Evolutionary conservation across 805 yeast genomes (phyloP).

Genomic region (Lipomyces orientalis): DNA sequence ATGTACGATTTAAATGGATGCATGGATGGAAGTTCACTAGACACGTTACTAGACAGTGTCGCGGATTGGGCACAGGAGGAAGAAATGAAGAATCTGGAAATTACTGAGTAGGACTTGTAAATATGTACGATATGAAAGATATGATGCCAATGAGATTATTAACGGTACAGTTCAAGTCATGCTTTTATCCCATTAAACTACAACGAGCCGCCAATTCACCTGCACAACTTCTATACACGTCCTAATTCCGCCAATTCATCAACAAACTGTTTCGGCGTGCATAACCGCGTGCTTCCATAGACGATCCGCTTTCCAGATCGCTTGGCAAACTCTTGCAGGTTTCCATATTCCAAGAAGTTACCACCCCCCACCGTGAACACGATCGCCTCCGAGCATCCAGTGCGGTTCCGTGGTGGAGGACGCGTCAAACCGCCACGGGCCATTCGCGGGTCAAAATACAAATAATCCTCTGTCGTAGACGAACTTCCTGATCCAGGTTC

Average conservation of each 20-base stretch:
- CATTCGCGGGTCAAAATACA: conserved; percentile 84
- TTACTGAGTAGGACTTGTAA: conserved; percentile 9
- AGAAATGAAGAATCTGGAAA: conserved; percentile 24
- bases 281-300: conserved; percentile 84
- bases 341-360: conserved; percentile 90
- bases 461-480: conserved; percentile 81
- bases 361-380: conserved; percentile 98
- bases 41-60: conserved; percentile 30
- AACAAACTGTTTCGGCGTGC: conserved; percentile 72
- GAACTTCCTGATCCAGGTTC: conserved; percentile 59
- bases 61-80: conserved; percentile 36
- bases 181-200: neutral
- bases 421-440: conserved; percentile 88
- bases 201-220: neutral
- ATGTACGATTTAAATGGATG: conserved; percentile 75
- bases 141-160: neutral
- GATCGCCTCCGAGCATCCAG: conserved; percentile 59
- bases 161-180: neutral
- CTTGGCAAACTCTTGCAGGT: conserved; percentile 59
- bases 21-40: conserved; percentile 58
- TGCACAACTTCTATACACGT: neutral
- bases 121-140: conserved; percentile 6
- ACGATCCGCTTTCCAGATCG: conserved; percentile 61
- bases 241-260: conserved; percentile 62
- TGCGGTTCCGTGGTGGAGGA: conserved; percentile 70